phyloP scores from a whole-genome alignment of 768 basidiomycete species.

The Dendrothele bispora region DNA sequence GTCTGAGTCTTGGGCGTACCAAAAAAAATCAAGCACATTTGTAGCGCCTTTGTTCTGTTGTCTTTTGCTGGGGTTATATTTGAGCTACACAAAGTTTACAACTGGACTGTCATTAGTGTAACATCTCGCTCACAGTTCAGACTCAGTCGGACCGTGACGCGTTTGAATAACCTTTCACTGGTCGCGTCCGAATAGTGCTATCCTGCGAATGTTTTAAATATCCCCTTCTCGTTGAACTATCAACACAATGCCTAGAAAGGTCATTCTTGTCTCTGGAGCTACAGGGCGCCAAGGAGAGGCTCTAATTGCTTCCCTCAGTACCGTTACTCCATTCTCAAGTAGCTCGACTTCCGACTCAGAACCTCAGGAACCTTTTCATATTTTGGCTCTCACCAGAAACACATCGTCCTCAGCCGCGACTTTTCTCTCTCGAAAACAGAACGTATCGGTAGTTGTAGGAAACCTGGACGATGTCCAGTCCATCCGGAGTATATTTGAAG shows the following conservation, averaged over 20 bases:
- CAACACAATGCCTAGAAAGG: constrained; percentile 2
- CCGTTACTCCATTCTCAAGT: background rate
- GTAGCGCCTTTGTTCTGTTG: too few relatives aligned
- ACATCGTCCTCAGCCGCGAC: constrained; percentile 26
- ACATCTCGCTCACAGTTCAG: too few relatives aligned
- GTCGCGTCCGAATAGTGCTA: too few relatives aligned
- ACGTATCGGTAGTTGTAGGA: constrained; percentile 34
- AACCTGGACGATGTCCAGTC: constrained; percentile 28
- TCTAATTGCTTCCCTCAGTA: constrained; percentile 26
- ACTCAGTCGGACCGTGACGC: too few relatives aligned
- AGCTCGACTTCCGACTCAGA: background rate
- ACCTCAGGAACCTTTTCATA: constrained; percentile 22
- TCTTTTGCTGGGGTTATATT: too few relatives aligned
- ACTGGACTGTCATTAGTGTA: too few relatives aligned
- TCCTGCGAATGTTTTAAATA: too few relatives aligned
- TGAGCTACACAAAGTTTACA: too few relatives aligned
- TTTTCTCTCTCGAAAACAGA: constrained; percentile 18
- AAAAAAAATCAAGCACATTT: too few relatives aligned
- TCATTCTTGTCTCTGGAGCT: constrained; percentile 34
- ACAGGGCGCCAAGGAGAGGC: constrained; percentile 38
- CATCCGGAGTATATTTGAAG: constrained; percentile 34
- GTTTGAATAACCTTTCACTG: too few relatives aligned
- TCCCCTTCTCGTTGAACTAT: too few relatives aligned
- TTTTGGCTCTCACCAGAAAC: constrained; percentile 37
- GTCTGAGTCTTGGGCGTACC: too few relatives aligned